phyloP scores from a whole-genome alignment of 2,329 filamentous ascomycete species.

The Diaporthe vaccinii region DNA sequence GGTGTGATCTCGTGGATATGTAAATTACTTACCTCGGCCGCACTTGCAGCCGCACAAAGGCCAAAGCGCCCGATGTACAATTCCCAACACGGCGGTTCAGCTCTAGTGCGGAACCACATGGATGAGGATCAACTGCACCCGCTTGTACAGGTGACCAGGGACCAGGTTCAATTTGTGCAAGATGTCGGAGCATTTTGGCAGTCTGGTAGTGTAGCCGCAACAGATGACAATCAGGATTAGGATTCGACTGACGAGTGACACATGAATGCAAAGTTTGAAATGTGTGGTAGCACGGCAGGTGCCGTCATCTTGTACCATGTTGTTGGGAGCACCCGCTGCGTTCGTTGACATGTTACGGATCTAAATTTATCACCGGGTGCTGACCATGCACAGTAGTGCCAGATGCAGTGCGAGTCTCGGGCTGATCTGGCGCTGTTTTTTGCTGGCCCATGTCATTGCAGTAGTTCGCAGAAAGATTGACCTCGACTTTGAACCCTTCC shows the following conservation, averaged over 20 bases:
- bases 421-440: neutral
- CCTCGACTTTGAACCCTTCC: neutral
- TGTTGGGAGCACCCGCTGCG: neutral
- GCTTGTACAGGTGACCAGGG: neutral
- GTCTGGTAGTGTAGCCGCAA: neutral
- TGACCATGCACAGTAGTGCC: neutral
- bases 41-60: neutral
- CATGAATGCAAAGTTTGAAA: neutral
- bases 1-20: conserved; percentile 2
- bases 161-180: neutral
- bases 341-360: neutral
- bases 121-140: neutral
- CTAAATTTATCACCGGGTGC: conserved; percentile 4
- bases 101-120: conserved; percentile 10
- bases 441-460: neutral
- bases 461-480: neutral
- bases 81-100: conserved; percentile 6
- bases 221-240: neutral
- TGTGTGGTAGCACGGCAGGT: conserved; percentile 15
- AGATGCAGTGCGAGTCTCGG: neutral
- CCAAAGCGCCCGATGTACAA: neutral
- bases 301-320: neutral
- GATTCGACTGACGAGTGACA: conserved; percentile 2
- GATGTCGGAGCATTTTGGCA: too few relatives aligned
- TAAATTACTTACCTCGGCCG: neutral